Percentiles rank a stretch among this genome's conserved stretches.
Evolutionary conservation across 495 filamentous ascomycete species (phyloP).

Genomic region (Xylaria bambusicola): DNA sequence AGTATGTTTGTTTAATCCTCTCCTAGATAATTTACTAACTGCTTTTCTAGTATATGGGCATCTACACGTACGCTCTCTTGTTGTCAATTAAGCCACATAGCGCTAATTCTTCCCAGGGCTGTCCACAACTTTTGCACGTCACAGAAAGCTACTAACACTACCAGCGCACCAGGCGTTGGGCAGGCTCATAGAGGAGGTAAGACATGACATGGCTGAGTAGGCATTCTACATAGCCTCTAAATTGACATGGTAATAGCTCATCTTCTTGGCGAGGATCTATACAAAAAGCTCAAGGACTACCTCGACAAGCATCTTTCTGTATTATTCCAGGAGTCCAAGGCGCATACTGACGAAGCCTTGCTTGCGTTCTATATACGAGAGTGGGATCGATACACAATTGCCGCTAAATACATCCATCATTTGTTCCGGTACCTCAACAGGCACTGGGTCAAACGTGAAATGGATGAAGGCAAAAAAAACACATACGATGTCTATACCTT

Average conservation of each 20-base stretch:
- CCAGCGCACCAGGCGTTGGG: slow-evolving; percentile 33
- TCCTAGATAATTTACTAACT: slow-evolving; percentile 16
- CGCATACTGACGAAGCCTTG: slow-evolving; percentile 85
- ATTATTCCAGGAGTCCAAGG: slow-evolving; percentile 67
- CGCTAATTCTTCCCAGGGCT: slow-evolving; percentile 57
- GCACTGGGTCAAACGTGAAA: slow-evolving; percentile 98
- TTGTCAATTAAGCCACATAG: not conserved
- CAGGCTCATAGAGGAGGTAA: slow-evolving; percentile 77
- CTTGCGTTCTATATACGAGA: slow-evolving; percentile 94
- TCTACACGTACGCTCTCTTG: slow-evolving; percentile 76
- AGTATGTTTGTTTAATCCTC: slow-evolving; percentile 51
- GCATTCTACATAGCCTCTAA: not conserved
- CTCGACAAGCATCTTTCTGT: slow-evolving; percentile 71
- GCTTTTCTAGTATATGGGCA: slow-evolving; percentile 79
- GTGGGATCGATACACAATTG: slow-evolving; percentile 93
- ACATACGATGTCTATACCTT: slow-evolving; percentile 98
- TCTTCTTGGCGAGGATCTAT: slow-evolving; percentile 92
- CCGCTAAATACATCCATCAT: slow-evolving; percentile 95
- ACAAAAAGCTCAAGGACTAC: slow-evolving; percentile 84
- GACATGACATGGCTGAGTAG: slow-evolving; percentile 27
- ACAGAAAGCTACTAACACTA: slow-evolving; percentile 74
- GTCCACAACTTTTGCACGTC: slow-evolving; percentile 99
- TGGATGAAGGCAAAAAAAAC: slow-evolving; percentile 98
- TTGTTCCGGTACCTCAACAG: slow-evolving; percentile 95
- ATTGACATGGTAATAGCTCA: slow-evolving; percentile 62